Conservation (phyloP, 192 early-diverging fungal genomes). For the Podila horticola region DNA sequence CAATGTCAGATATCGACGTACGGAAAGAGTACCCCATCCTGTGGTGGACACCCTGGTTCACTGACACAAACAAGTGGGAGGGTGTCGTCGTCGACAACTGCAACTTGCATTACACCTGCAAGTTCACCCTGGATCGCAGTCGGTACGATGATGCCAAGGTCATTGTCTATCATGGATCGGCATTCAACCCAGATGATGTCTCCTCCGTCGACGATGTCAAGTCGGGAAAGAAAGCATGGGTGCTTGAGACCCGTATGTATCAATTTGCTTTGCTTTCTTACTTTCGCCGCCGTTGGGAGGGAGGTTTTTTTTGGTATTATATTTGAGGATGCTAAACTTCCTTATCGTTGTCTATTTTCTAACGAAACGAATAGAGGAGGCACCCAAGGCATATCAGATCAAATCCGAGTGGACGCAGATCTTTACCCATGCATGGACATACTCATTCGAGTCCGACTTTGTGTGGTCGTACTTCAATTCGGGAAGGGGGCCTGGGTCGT, state of each 20-base stretch:
- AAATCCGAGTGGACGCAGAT: slow-evolving; percentile 13
- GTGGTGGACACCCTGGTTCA: slow-evolving; percentile 27
- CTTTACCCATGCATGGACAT: slow-evolving; percentile 24
- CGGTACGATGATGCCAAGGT: slow-evolving; percentile 15
- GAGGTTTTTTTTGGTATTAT: background rate
- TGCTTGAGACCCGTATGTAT: background rate
- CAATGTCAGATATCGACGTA: no score
- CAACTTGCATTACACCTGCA: slow-evolving; percentile 28
- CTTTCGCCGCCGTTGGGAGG: no score
- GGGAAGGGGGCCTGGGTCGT: slow-evolving; percentile 3
- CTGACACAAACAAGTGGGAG: background rate
- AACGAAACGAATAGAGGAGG: slow-evolving; percentile 9
- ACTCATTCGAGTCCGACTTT: slow-evolving; percentile 26
- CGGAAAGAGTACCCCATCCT: slow-evolving; percentile 23
- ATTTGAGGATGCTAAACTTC: background rate
- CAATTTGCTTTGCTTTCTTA: background rate
- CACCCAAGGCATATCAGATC: slow-evolving; percentile 6
- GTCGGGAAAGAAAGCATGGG: background rate
- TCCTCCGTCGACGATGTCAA: background rate
- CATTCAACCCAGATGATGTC: background rate
- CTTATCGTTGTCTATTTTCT: background rate
- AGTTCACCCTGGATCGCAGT: slow-evolving; percentile 17
- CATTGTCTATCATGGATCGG: background rate
- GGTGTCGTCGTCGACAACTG: slow-evolving; percentile 18
- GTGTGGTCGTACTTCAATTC: slow-evolving; percentile 13